Percentiles rank a stretch among this genome's conserved stretches.
Conservation (phyloP, 2,329 filamentous ascomycete genomes). For the Cladosporium sp. region DNA sequence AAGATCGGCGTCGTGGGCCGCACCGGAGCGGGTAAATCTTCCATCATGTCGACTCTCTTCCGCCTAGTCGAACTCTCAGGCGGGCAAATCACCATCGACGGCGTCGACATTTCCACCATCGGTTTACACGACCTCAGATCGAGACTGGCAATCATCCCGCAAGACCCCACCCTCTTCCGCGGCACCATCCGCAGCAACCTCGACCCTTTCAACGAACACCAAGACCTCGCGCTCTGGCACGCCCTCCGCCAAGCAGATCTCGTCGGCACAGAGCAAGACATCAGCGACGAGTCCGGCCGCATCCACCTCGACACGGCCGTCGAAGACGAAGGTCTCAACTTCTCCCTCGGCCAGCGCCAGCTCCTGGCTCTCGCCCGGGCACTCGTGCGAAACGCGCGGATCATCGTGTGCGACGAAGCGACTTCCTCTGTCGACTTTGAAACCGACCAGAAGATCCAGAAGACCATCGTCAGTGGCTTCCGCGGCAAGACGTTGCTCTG, state of each 20-base stretch:
- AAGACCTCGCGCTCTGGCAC: constrained; percentile 72
- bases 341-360: constrained; percentile 90
- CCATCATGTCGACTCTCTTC: constrained; percentile 79
- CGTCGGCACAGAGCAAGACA: constrained; percentile 49
- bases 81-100: constrained; percentile 47
- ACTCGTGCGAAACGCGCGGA: constrained; percentile 78
- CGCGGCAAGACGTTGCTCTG: constrained; percentile 82
- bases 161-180: constrained; percentile 78
- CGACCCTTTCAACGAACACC: constrained; percentile 75
- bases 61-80: constrained; percentile 55
- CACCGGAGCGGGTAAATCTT: constrained; percentile 78
- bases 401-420: constrained; percentile 96
- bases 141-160: constrained; percentile 70
- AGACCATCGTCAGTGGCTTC: constrained; percentile 81
- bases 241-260: constrained; percentile 74
- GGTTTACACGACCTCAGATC: constrained; percentile 72
- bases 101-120: constrained; percentile 61
- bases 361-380: constrained; percentile 92
- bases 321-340: constrained; percentile 93
- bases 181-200: constrained; percentile 76
- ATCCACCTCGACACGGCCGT: constrained; percentile 81
- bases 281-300: constrained; percentile 48
- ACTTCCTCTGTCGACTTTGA: constrained; percentile 93
- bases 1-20: constrained; percentile 77
- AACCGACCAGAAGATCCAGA: constrained; percentile 92